Evolutionary conservation across 2,329 filamentous ascomycete genomes (phyloP).

Genomic region (Aspergillus aculeatinus): DNA sequence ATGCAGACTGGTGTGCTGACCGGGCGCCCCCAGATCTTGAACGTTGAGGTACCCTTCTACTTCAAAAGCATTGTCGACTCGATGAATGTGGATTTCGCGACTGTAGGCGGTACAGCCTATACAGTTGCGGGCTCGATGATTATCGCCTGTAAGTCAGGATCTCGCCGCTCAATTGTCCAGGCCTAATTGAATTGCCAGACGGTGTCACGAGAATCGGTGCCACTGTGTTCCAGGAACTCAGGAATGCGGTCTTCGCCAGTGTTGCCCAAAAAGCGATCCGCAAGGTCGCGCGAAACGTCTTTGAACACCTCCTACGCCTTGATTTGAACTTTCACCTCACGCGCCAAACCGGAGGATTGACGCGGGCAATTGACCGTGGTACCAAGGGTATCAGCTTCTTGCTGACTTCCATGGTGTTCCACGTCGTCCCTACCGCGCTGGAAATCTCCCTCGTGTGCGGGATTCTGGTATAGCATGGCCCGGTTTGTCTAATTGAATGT

Average conservation of each 20-base stretch:
- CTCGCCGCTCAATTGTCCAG: not conserved
- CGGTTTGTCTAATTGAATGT: not conserved
- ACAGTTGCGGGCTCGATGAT: conserved; percentile 92
- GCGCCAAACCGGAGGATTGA: conserved; percentile 91
- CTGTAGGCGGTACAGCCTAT: conserved; percentile 81
- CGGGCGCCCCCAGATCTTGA: conserved; percentile 60
- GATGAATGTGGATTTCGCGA: conserved; percentile 93
- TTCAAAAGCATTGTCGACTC: conserved; percentile 97
- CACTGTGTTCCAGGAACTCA: conserved; percentile 85
- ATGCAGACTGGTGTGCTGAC: conserved; percentile 15
- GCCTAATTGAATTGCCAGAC: conserved; percentile 49
- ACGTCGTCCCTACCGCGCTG: conserved; percentile 87
- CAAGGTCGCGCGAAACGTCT: conserved; percentile 85
- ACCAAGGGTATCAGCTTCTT: conserved; percentile 98
- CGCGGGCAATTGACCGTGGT: conserved; percentile 89
- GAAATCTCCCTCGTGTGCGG: conserved; percentile 96
- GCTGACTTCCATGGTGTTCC: conserved; percentile 97
- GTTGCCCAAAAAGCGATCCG: conserved; percentile 97
- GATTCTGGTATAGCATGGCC: conserved; percentile 61
- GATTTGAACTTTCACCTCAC: conserved; percentile 93
- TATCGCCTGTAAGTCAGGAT: conserved; percentile 65
- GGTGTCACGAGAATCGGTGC: conserved; percentile 85
- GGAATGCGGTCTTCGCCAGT: conserved; percentile 94
- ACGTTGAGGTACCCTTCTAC: conserved; percentile 98
- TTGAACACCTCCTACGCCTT: conserved; percentile 81